phyloP scores from a whole-genome alignment of 2,329 filamentous ascomycete genomes.

The Xylaria sp. region DNA sequence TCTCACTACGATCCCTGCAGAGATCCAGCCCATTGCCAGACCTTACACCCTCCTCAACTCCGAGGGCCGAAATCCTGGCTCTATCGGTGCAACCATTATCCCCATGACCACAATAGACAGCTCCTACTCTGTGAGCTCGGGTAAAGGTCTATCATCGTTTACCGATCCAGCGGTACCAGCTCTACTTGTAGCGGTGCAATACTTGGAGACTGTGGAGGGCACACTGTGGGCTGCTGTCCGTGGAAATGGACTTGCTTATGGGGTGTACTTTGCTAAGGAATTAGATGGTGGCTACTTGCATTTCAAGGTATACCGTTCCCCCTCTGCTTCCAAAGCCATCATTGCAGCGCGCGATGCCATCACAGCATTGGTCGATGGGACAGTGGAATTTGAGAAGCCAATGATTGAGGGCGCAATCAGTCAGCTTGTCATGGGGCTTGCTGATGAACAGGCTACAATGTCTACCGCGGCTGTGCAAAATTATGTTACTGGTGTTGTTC shows the following conservation, averaged over 20 bases:
- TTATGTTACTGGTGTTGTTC: conserved; percentile 81
- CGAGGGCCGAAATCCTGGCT: conserved; percentile 76
- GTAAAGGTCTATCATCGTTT: conserved; percentile 75
- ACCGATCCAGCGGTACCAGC: conserved; percentile 79
- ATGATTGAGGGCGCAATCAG: conserved; percentile 90
- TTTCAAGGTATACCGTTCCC: conserved; percentile 88
- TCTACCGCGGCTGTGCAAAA: conserved; percentile 80
- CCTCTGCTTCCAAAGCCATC: conserved; percentile 87
- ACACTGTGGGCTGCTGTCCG: conserved; percentile 93
- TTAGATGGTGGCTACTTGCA: conserved; percentile 80
- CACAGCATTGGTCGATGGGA: conserved; percentile 73
- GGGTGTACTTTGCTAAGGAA: conserved; percentile 77
- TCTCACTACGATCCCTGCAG: conserved; percentile 53
- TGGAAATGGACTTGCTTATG: conserved; percentile 92
- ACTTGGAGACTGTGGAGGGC: conserved; percentile 91
- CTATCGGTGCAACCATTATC: conserved; percentile 75
- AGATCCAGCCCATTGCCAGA: conserved; percentile 73
- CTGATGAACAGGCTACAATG: conserved; percentile 88
- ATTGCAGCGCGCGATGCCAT: conserved; percentile 76
- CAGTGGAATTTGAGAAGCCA: conserved; percentile 74
- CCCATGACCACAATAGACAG: conserved; percentile 93
- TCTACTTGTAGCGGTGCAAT: conserved; percentile 85
- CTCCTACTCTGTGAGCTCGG: conserved; percentile 80
- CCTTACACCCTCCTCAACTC: conserved; percentile 74
- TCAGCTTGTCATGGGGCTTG: conserved; percentile 83